Conservation (phyloP, 805 yeast species). For the Wickerhamomyces bovis region DNA sequence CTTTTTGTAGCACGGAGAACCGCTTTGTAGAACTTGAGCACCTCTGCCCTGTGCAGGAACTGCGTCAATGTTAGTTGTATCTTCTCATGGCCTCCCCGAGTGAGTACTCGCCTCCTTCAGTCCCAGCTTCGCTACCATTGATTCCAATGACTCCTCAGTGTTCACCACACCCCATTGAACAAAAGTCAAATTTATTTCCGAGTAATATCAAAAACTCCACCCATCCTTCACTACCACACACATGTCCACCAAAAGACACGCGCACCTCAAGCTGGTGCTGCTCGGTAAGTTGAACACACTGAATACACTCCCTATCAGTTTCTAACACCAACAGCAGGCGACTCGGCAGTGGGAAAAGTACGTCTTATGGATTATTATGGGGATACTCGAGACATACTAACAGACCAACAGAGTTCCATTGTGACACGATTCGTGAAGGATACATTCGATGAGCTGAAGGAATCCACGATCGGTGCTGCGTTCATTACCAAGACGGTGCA, state of each 20-base stretch:
- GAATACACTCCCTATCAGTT: no score
- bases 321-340: neutral
- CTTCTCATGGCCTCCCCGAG: no score
- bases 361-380: neutral
- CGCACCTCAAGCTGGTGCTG: neutral
- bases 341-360: neutral
- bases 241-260: neutral
- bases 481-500: conserved; percentile 65
- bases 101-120: neutral
- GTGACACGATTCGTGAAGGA: conserved; percentile 69
- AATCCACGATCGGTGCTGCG: conserved; percentile 84
- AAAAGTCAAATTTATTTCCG: neutral
- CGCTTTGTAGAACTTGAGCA: neutral
- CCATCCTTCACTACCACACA: neutral
- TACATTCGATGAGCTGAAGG: conserved; percentile 65
- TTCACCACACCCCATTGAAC: no score
- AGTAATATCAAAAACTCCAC: neutral
- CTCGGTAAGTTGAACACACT: neutral
- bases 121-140: neutral
- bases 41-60: neutral
- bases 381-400: neutral
- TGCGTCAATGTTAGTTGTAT: neutral
- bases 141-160: neutral
- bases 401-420: conserved; percentile 30
- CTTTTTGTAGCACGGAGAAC: neutral